These are phyloP conservation scores for Westerdykella ornata DNA, from an alignment of 2,329 filamentous ascomycete genomes.

Conservation along the genomic window DNA sequence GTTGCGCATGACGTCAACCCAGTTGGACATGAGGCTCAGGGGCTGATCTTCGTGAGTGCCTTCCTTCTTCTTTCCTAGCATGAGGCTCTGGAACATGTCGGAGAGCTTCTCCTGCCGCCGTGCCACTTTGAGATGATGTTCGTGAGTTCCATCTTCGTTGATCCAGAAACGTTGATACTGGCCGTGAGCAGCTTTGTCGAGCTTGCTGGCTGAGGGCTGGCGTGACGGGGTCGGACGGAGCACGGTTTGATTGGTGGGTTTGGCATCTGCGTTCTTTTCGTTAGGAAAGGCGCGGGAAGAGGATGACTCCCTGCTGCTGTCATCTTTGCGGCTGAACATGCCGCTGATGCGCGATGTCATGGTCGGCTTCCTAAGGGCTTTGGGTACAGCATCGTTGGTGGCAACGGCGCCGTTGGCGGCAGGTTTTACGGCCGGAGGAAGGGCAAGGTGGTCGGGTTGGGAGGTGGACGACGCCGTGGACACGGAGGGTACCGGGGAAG, in stretches of 20 bases:
- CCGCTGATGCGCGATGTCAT: constrained; percentile 40
- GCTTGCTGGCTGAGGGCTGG: constrained; percentile 26
- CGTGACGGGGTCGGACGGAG: constrained; percentile 26
- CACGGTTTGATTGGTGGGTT: constrained; percentile 15
- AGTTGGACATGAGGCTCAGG: constrained; percentile 86
- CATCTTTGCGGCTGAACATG: constrained; percentile 31
- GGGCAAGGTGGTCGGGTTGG: constrained; percentile 29
- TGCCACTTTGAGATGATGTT: constrained; percentile 81
- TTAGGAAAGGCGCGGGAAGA: constrained; percentile 14
- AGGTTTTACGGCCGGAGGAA: constrained; percentile 22
- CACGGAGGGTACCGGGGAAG: constrained; percentile 29
- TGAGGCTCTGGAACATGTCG: constrained; percentile 80
- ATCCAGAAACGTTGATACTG: constrained; percentile 50
- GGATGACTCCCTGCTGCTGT: constrained; percentile 20
- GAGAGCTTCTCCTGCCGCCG: constrained; percentile 91
- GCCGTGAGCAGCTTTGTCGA: constrained; percentile 18
- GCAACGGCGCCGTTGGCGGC: constrained; percentile 23
- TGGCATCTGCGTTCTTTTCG: constrained; percentile 26
- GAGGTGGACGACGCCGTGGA: constrained; percentile 37
- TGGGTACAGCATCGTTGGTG: constrained; percentile 30
- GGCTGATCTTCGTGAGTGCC: constrained; percentile 64
- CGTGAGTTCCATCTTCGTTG: constrained; percentile 63
- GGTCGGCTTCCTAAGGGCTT: constrained; percentile 35
- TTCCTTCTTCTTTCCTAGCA: constrained; percentile 75
- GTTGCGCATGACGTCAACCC: constrained; percentile 87